Evolutionary conservation across 371 early-diverging fungal species (phyloP).

Genomic region (Mucor plumbeus): DNA sequence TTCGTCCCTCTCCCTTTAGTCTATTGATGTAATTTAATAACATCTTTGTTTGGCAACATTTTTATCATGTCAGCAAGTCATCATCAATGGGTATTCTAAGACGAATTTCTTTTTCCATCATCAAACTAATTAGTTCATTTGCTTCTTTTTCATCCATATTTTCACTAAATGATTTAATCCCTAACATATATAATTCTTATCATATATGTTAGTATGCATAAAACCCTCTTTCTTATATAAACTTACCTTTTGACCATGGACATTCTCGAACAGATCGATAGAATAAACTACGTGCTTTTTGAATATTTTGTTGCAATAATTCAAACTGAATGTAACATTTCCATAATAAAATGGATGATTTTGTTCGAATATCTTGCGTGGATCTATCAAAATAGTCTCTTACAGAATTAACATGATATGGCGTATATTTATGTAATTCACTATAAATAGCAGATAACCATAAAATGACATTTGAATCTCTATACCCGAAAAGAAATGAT

Average conservation of each 20-base stretch:
- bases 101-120: constrained; percentile 74
- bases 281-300: constrained; percentile 55
- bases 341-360: constrained; percentile 63
- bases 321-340: constrained; percentile 67
- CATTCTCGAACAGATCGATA: constrained; percentile 69
- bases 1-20: background rate
- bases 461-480: constrained; percentile 59
- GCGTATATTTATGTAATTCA: constrained; percentile 64
- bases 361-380: constrained; percentile 54
- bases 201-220: background rate
- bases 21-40: background rate
- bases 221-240: background rate
- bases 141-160: constrained; percentile 55
- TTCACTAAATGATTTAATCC: constrained; percentile 47
- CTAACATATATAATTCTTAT: constrained; percentile 61
- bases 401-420: constrained; percentile 59
- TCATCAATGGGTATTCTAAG: constrained; percentile 46
- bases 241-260: constrained; percentile 75
- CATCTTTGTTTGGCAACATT: constrained; percentile 8
- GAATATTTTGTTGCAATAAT: constrained; percentile 37
- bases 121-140: constrained; percentile 57
- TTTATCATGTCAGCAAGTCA: constrained; percentile 13
- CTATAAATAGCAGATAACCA: constrained; percentile 67
- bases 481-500: constrained; percentile 11
- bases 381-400: constrained; percentile 68